Evolutionary conservation across 805 yeast species (phyloP), one percentile per base, ranked within the genome.

Genomic region (Hagleromyces aurorensis): DNA sequence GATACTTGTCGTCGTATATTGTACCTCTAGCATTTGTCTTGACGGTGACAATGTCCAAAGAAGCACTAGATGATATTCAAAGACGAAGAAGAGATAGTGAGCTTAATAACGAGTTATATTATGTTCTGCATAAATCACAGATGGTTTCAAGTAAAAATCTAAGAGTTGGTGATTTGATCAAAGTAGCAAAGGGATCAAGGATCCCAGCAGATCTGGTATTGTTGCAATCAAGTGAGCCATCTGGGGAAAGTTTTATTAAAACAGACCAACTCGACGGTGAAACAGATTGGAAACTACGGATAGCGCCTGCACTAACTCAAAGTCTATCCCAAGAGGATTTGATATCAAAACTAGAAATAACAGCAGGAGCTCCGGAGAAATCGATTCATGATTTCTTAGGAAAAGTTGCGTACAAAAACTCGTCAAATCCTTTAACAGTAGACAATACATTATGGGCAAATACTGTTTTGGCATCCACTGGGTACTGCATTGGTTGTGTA

Each of bases 251-350:
- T 2, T 91, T 93, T 48, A 83, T 91, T 41, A 82, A 94, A 47
- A 91, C 99, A 1, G 99, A 91, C 62, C 99, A 91, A 59, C 65
- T 91, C 29, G 99, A 91, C 57, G 99, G 99, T 51, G 99, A 91
- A 57, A 91, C 99, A 5, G 99, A 91, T 60, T 91, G 99, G 99
- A 91, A 91, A 55, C 64, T 91, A 32, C 66, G 98, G 46, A 61
- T 83, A 21, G 91, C 96, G 0, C 69, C 78, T 27, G 68, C 76
- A 8, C 48, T 75, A 16, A 83, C 96, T 1, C 97, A 89, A 51
- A 55, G 55, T 19, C 43, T 72, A 23, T 56, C 71, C 8, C 59
- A 69, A n/a, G 62, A 64, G 27, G 72, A 70, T 26, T 50, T 81
- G 29, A 25, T 51, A 12, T 64, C 64, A 18, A 67, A 70, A 34